phyloP scores from a whole-genome alignment of 495 filamentous ascomycete genomes.

The Talaromyces trachyspermus region DNA sequence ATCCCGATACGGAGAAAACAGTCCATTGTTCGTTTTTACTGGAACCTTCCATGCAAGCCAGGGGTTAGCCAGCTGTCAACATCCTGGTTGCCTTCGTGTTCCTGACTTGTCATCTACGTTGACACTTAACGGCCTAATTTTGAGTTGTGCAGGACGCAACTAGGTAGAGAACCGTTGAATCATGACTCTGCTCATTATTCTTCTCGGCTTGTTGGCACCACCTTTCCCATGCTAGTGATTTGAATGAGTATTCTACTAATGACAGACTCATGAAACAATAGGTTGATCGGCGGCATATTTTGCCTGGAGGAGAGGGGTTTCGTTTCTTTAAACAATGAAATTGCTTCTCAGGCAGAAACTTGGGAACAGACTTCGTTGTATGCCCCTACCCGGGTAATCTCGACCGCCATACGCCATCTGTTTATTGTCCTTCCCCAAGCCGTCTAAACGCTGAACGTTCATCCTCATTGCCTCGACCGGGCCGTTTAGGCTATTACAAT shows the following conservation, averaged over 20 bases:
- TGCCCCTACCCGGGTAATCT: constrained; percentile 2
- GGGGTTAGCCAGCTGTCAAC: neutral
- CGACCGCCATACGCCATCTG: neutral
- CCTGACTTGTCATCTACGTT: constrained; percentile 2
- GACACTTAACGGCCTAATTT: neutral
- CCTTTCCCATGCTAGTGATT: constrained; percentile 2
- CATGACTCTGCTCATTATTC: constrained; percentile 8
- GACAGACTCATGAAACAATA: constrained; percentile 1
- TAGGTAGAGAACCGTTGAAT: neutral
- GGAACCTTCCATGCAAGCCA: neutral
- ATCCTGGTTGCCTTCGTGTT: constrained; percentile 3
- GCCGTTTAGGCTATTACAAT: neutral
- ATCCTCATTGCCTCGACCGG: constrained; percentile 1
- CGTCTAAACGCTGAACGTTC: neutral
- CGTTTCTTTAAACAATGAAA: constrained; percentile 4
- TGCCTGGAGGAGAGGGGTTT: constrained; percentile 7
- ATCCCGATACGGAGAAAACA: neutral
- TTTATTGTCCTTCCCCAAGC: constrained; percentile 8
- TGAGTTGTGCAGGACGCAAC: constrained; percentile 5
- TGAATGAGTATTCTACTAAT: constrained; percentile 7
- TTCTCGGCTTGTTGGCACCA: constrained; percentile 7
- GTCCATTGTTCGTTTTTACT: neutral
- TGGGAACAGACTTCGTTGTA: constrained; percentile 6
- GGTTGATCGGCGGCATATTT: constrained; percentile 3
- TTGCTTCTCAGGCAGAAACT: constrained; percentile 3